Percentiles rank a stretch among this genome's conserved stretches.
phyloP scores from a whole-genome alignment of 2,329 filamentous ascomycete genomes.

The Alternaria burnsii region DNA sequence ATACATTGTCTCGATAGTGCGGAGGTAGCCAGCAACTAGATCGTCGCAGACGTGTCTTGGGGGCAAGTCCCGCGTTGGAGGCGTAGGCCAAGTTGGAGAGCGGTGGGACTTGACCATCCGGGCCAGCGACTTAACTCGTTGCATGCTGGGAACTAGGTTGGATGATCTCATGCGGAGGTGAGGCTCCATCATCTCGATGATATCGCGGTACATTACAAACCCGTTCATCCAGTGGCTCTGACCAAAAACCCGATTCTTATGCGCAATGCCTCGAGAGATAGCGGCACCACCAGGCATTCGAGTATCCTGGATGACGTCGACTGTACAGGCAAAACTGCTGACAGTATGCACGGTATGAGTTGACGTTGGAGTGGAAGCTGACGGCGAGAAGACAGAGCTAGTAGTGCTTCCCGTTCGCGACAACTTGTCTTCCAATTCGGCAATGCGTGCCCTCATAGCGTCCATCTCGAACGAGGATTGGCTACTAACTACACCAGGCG shows the following conservation, averaged over 20 bases:
- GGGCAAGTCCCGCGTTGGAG: constrained; percentile 58
- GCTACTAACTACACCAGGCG: constrained; percentile 23
- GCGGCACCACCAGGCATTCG: constrained; percentile 40
- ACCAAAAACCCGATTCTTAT: constrained; percentile 66
- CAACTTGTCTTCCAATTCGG: constrained; percentile 56
- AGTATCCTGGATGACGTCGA: constrained; percentile 55
- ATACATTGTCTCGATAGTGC: constrained; percentile 58
- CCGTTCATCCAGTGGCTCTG: constrained; percentile 66
- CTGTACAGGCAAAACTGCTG: constrained; percentile 54
- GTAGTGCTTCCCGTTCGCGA: constrained; percentile 15
- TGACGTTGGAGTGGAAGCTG: constrained; percentile 27
- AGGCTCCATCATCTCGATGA: constrained; percentile 58
- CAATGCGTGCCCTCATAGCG: constrained; percentile 52
- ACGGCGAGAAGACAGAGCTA: constrained; percentile 12
- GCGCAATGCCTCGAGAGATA: constrained; percentile 57
- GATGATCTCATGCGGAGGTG: constrained; percentile 51
- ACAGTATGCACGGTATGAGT: constrained; percentile 47
- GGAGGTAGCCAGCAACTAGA: constrained; percentile 61
- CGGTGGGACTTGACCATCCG: constrained; percentile 62
- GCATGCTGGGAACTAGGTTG: constrained; percentile 49
- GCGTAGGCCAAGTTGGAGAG: constrained; percentile 59
- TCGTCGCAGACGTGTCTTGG: constrained; percentile 56
- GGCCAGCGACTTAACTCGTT: constrained; percentile 63
- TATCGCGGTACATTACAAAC: constrained; percentile 54
- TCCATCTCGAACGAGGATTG: constrained; percentile 46